phyloP scores from a whole-genome alignment of 75 land plant genomes.

The Adiantum capillusveneris region DNA sequence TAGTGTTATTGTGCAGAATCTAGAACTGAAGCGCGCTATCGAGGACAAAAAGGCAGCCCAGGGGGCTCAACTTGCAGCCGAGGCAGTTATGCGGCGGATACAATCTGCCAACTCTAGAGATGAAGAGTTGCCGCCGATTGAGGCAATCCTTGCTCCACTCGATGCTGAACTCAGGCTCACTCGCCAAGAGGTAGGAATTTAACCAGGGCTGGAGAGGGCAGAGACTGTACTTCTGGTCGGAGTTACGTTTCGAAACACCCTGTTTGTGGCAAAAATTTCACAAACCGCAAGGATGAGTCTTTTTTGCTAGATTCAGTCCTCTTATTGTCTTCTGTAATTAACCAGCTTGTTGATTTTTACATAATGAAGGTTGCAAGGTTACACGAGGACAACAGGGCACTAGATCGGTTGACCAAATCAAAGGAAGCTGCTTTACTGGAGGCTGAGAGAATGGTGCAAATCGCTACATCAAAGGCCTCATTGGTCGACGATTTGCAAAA shows the following conservation, averaged over 20 bases:
- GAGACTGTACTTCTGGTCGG: too few species aligned
- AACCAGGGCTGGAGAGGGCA: background rate
- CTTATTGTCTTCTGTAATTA: too few species aligned
- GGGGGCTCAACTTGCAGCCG: constrained; percentile 35
- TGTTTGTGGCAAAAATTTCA: too few species aligned
- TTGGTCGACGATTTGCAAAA: constrained; percentile 1
- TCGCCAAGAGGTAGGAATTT: constrained; percentile 44
- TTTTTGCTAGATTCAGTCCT: too few species aligned
- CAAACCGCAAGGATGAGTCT: too few species aligned
- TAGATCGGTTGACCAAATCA: background rate
- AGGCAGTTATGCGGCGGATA: constrained; percentile 32
- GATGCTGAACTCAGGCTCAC: constrained; percentile 77
- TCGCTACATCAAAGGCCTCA: background rate
- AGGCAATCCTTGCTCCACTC: constrained; percentile 32
- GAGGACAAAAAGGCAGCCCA: constrained; percentile 31
- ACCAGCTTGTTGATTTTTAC: too few species aligned
- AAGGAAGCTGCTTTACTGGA: constrained; percentile 3
- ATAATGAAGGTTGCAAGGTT: background rate
- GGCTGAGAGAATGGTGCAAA: constrained; percentile 1
- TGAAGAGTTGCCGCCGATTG: constrained; percentile 24
- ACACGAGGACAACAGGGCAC: constrained; percentile 1
- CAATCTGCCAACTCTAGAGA: constrained; percentile 14
- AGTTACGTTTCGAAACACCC: too few species aligned
- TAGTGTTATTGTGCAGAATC: too few species aligned
- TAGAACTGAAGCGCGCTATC: constrained; percentile 20